phyloP scores from a whole-genome alignment of 106 monocot genomes.

The Acorus gramineus region DNA sequence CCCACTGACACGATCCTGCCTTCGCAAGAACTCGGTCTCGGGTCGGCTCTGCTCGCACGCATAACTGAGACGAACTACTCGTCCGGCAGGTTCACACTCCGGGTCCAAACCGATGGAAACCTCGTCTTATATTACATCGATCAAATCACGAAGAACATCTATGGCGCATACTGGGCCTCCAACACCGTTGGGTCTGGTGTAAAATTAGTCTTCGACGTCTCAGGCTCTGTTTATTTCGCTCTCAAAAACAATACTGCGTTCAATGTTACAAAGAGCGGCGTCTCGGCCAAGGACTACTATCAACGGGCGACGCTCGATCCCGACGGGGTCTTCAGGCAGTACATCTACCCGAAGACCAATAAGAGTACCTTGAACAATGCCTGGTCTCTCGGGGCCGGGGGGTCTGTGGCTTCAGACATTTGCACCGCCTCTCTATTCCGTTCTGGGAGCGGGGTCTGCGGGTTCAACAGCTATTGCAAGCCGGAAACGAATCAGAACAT shows the following conservation, averaged over 20 bases:
- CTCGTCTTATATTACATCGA: slow-evolving; percentile 4
- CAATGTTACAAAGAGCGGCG: background rate
- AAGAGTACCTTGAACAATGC: background rate
- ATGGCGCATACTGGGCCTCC: slow-evolving; percentile 9
- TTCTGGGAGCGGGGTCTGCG: slow-evolving; percentile 16
- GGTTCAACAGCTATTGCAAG: slow-evolving; percentile 23
- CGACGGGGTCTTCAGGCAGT: slow-evolving; percentile 21
- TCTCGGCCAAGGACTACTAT: background rate
- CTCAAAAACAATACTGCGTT: background rate
- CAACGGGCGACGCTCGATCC: slow-evolving; percentile 14
- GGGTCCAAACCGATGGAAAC: slow-evolving; percentile 6
- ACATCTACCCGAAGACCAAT: slow-evolving; percentile 7
- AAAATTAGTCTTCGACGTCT: slow-evolving; percentile 6
- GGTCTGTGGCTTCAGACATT: background rate
- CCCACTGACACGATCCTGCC: too few species aligned
- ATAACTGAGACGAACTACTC: slow-evolving; percentile 1
- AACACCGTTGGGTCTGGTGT: background rate
- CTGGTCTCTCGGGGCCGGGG: background rate
- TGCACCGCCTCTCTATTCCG: background rate
- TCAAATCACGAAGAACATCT: too few species aligned
- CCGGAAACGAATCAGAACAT: background rate
- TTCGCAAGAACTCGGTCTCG: too few species aligned
- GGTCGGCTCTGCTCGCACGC: background rate
- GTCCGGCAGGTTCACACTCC: background rate
- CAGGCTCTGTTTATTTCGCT: slow-evolving; percentile 6